Evolutionary conservation across 768 basidiomycete genomes (phyloP).

Genomic region (Boletus rex-veris): DNA sequence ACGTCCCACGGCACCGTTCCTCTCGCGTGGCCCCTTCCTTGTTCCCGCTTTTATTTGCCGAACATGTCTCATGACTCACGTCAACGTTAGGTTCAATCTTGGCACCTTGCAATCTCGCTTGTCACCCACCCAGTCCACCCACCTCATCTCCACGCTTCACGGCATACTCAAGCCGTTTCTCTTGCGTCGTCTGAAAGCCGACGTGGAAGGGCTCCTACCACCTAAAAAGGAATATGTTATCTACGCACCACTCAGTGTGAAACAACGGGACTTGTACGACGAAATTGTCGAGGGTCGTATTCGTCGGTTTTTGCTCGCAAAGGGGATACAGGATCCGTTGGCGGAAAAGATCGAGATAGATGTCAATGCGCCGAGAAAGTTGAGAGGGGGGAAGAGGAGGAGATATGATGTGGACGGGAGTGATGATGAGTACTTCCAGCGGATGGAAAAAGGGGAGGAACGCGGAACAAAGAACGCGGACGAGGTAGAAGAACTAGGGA

Average conservation of each 20-base stretch:
- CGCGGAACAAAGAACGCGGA: constrained; percentile 36
- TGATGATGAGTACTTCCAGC: constrained; percentile 62
- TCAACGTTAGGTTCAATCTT: constrained; percentile 59
- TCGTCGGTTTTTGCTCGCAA: constrained; percentile 54
- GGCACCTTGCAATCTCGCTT: constrained; percentile 58
- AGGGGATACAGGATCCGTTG: constrained; percentile 25
- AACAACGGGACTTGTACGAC: constrained; percentile 85
- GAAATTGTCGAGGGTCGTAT: constrained; percentile 70
- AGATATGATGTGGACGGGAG: constrained; percentile 56
- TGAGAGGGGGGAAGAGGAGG: constrained; percentile 38
- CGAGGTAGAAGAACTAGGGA: constrained; percentile 51
- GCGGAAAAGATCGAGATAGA: constrained; percentile 25
- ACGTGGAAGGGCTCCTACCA: constrained; percentile 77
- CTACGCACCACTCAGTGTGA: constrained; percentile 81
- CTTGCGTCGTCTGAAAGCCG: constrained; percentile 84
- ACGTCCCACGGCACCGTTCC: constrained; percentile 10
- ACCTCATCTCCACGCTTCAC: constrained; percentile 77
- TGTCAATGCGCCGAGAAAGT: constrained; percentile 33
- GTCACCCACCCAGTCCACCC: constrained; percentile 53
- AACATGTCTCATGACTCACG: background rate
- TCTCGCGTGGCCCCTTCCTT: background rate
- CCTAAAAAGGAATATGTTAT: constrained; percentile 94
- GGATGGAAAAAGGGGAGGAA: constrained; percentile 48
- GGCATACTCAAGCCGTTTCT: constrained; percentile 94
- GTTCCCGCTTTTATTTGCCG: background rate